Conservation (phyloP, 1,284 basidiomycete genomes). For the Pterulicium gracile region DNA sequence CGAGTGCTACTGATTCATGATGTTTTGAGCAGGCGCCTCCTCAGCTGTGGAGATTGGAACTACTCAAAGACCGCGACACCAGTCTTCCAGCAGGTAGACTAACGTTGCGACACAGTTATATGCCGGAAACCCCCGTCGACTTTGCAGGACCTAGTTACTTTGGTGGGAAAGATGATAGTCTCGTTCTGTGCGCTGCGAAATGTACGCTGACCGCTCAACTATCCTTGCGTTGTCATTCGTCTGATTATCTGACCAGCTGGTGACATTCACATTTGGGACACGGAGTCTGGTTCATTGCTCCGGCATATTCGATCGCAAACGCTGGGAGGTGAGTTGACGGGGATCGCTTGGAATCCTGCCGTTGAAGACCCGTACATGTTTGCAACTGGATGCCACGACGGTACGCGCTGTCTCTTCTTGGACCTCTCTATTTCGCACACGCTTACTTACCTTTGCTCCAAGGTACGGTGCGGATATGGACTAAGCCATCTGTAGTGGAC, state of each 20-base stretch:
- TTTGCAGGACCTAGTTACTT: conserved; percentile 75
- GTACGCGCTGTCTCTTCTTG: conserved; percentile 16
- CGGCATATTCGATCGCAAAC: conserved; percentile 53
- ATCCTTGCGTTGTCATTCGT: background rate
- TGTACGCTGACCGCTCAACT: conserved; percentile 24
- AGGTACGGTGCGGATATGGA: conserved; percentile 56
- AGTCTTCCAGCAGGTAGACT: conserved; percentile 32
- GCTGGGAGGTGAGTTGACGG: conserved; percentile 58
- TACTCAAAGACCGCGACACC: conserved; percentile 40
- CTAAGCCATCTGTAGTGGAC: conserved; percentile 20
- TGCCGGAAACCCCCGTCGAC: conserved; percentile 56
- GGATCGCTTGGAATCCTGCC: conserved; percentile 66
- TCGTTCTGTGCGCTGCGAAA: conserved; percentile 70
- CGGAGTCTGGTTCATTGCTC: conserved; percentile 56
- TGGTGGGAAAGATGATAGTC: conserved; percentile 64
- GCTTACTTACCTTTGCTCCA: background rate
- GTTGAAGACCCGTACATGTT: conserved; percentile 65
- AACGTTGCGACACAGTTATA: conserved; percentile 54
- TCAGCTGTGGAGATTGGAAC: conserved; percentile 68
- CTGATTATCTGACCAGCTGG: conserved; percentile 36
- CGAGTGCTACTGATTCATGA: too few species aligned
- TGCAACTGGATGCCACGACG: conserved; percentile 69
- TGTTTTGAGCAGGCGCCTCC: too few species aligned
- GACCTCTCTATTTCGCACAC: too few species aligned
- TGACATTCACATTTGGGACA: conserved; percentile 78